Conservation (phyloP, 345 rosid genomes). For the Lagerstroemia speciosa region DNA sequence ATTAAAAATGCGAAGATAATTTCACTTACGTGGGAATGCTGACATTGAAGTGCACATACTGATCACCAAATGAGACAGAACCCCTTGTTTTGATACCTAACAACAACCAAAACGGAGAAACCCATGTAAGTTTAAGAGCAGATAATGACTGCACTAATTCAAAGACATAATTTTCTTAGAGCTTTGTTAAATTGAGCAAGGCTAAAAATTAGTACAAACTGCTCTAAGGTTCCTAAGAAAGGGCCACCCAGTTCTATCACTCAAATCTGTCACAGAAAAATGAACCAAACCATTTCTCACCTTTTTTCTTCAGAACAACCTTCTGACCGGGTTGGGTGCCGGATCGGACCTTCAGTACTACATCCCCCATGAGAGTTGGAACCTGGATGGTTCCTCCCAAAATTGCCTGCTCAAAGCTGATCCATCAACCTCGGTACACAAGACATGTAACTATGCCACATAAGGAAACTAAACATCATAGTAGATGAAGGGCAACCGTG, state of each 20-base stretch:
- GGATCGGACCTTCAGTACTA: conserved; percentile 93
- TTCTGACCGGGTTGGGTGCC: conserved; percentile 99
- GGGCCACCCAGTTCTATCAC: neutral
- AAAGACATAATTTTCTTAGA: neutral
- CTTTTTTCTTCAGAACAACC: conserved; percentile 92
- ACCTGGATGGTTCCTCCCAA: conserved; percentile 96
- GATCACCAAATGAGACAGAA: conserved; percentile 69
- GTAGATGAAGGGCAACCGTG: neutral
- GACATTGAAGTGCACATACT: conserved; percentile 87
- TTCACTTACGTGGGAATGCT: conserved; percentile 74
- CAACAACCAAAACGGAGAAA: neutral
- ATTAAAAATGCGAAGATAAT: neutral
- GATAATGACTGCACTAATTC: neutral
- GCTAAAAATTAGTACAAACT: neutral
- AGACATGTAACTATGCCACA: neutral
- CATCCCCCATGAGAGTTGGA: conserved; percentile 97
- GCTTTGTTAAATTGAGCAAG: neutral
- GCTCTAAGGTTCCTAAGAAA: neutral
- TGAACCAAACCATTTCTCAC: conserved; percentile 21
- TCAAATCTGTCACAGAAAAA: neutral
- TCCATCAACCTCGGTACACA: neutral
- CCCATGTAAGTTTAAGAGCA: neutral
- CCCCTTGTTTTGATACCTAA: conserved; percentile 81
- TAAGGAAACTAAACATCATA: neutral
- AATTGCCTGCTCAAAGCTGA: conserved; percentile 57